phyloP scores from a whole-genome alignment of 441 rosid genomes.

The Syzygium syzygioides region DNA sequence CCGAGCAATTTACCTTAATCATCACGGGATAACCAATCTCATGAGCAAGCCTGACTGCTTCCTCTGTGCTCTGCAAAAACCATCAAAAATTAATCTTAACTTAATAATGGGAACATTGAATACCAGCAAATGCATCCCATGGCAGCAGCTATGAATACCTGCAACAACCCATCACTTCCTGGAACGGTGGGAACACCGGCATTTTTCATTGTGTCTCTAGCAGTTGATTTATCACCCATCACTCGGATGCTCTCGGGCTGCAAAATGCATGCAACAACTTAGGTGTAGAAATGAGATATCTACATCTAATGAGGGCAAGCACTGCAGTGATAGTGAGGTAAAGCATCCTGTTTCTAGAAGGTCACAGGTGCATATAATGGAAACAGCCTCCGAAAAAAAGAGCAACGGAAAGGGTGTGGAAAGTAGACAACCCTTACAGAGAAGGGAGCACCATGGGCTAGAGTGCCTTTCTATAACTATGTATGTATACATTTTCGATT shows the following conservation, averaged over 20 bases:
- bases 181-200: conserved; percentile 99
- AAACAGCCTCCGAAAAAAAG: background rate
- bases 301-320: background rate
- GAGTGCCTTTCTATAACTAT: background rate
- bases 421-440: background rate
- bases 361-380: background rate
- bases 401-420: background rate
- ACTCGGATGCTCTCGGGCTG: conserved; percentile 96
- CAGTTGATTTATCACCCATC: conserved; percentile 98
- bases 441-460: background rate
- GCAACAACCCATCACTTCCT: conserved; percentile 89
- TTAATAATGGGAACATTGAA: background rate
- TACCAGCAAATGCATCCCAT: conserved; percentile 42
- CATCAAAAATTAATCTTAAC: conserved; percentile 1
- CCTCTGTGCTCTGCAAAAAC: conserved; percentile 73
- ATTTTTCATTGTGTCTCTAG: conserved; percentile 96
- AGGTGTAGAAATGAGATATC: background rate
- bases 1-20: conserved; percentile 71
- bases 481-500: background rate
- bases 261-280: conserved; percentile 6
- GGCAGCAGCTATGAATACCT: conserved; percentile 21
- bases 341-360: background rate
- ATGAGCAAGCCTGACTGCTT: conserved; percentile 71
- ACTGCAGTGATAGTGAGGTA: background rate
- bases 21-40: conserved; percentile 93